Evolutionary conservation across 768 basidiomycete species (phyloP), one percentile per base, ranked within the genome.

Genomic region (Tylopilus sp.): DNA sequence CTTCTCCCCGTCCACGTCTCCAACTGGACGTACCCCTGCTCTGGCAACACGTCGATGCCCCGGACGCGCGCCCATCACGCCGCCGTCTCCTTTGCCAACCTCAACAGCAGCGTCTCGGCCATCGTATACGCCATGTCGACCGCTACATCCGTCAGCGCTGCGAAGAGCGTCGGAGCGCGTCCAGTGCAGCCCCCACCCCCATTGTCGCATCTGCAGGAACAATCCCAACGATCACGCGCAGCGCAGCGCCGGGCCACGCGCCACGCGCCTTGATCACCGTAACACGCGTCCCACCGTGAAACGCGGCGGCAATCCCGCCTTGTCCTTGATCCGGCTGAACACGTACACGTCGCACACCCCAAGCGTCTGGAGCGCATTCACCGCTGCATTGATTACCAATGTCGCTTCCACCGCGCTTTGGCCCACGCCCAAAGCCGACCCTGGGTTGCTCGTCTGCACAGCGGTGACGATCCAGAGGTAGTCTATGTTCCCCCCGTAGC

Each of bases 121-220:
- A 95, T 96, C 60, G 86, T 86, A 69, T 98, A 98, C 21, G 95
- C 93, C 87, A 97, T 89, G 61, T 99, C 97, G 11, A 98, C 78
- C 13, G 93, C 86, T 3, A 89, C 80, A 3, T 84, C 84, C 1
- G 86, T 87, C n/a, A 77, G 74, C 2, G 74, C 74, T 0, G 71
- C 67, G 58, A 92, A 87, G 22, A 97, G 64, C 13, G 75, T 71
- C 9, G 59, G 51, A 91, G 70, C 12, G 74, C 71, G 19, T 21
- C 6, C 10, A 45, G 14, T 37, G 45, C 12, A 2, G n/a, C 34
- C 14, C 8, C 38, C 46, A 14, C 51, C 2, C 61, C 61, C 11
- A 81, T 81, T 38, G 80, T 87, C 25, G 71, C 79, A 22, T 76
- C 77, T 3, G 85, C 86, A 1, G 97, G 96, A 10, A 98, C 87